A percentile compares a stretch with the other conserved stretches of the same genome.
These are phyloP conservation scores for Calonectria pseudoturangicola DNA, from an alignment of 2,329 filamentous ascomycete species.

Conservation along the genomic window DNA sequence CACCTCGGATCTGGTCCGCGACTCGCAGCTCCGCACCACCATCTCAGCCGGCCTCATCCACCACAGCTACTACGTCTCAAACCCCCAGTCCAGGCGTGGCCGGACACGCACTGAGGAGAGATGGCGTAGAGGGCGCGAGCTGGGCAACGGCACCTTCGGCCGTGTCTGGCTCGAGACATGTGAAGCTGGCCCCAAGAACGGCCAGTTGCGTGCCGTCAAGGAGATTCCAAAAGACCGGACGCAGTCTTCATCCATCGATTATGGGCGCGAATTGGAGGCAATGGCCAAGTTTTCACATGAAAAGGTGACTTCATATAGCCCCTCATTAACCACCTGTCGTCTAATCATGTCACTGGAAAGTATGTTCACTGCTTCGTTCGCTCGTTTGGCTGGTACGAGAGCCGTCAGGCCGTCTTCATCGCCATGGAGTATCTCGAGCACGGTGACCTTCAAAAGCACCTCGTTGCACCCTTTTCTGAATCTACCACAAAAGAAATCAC, in stretches of 20 bases:
- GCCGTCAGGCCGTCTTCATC: background rate
- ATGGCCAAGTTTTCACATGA: constrained; percentile 22
- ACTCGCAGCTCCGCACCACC: constrained; percentile 21
- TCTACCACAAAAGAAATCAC: background rate
- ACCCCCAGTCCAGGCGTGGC: background rate
- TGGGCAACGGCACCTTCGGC: constrained; percentile 17
- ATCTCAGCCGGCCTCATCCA: background rate
- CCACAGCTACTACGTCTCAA: constrained; percentile 6
- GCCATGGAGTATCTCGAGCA: constrained; percentile 10
- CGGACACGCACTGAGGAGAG: background rate
- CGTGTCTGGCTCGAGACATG: constrained; percentile 23
- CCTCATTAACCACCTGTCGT: background rate
- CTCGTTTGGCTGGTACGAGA: constrained; percentile 4
- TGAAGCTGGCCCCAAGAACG: background rate
- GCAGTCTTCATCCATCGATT: background rate
- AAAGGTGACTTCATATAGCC: background rate
- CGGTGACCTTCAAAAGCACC: background rate
- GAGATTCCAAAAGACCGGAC: constrained; percentile 9
- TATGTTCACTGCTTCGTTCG: constrained; percentile 6
- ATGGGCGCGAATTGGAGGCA: constrained; percentile 20
- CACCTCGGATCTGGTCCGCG: constrained; percentile 24
- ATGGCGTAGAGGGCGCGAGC: background rate
- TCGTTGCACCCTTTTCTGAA: background rate
- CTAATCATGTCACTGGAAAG: background rate
- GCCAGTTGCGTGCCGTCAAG: constrained; percentile 17